These are phyloP conservation scores for Parathielavia hyrcaniae DNA, from an alignment of 495 filamentous ascomycete species.

Conservation along the genomic window DNA sequence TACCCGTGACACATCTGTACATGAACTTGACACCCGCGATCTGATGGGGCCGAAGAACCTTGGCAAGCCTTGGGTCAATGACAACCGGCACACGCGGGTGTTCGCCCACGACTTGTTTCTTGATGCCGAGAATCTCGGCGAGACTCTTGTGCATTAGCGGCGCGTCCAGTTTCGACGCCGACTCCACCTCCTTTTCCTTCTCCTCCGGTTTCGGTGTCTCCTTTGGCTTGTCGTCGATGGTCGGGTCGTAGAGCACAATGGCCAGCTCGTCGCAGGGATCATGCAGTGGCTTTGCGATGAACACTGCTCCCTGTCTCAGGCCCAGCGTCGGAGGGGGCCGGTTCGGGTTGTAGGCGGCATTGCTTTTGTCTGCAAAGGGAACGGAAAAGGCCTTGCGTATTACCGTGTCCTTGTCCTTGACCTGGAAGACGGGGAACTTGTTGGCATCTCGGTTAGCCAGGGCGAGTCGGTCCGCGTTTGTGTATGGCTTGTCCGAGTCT, in stretches of 20 bases:
- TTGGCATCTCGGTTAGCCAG: slow-evolving; percentile 85
- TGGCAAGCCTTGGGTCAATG: slow-evolving; percentile 86
- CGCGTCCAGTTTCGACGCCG: slow-evolving; percentile 57
- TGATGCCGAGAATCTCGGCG: slow-evolving; percentile 91
- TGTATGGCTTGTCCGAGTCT: slow-evolving; percentile 74
- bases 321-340: slow-evolving; percentile 81
- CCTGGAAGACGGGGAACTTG: slow-evolving; percentile 80
- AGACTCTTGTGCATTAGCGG: slow-evolving; percentile 88
- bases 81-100: slow-evolving; percentile 90
- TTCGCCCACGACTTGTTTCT: slow-evolving; percentile 75
- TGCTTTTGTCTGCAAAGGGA: slow-evolving; percentile 76
- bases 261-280: slow-evolving; percentile 94
- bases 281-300: slow-evolving; percentile 85
- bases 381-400: slow-evolving; percentile 82
- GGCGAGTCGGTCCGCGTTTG: slow-evolving; percentile 80
- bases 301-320: slow-evolving; percentile 73
- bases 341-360: slow-evolving; percentile 62
- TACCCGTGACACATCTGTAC: slow-evolving; percentile 85
- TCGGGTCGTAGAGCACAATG: slow-evolving; percentile 94
- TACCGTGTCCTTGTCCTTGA: slow-evolving; percentile 75
- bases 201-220: slow-evolving; percentile 46
- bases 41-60: slow-evolving; percentile 93
- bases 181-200: slow-evolving; percentile 45
- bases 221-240: slow-evolving; percentile 74
- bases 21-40: slow-evolving; percentile 98